These are phyloP conservation scores for Sarocladium strictum DNA, from an alignment of 2,329 filamentous ascomycete genomes.

Conservation along the genomic window DNA sequence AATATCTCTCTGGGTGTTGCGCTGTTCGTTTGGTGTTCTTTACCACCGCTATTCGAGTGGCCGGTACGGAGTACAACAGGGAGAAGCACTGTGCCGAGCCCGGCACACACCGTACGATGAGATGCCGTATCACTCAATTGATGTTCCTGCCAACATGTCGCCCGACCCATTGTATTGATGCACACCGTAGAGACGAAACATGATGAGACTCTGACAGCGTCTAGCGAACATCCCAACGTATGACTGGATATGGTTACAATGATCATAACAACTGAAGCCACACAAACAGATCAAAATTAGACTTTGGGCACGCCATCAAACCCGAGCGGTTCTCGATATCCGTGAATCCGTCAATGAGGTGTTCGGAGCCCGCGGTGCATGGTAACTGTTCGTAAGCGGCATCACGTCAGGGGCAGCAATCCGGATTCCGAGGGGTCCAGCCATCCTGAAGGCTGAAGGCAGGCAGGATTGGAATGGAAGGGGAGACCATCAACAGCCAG, in stretches of 20 bases:
- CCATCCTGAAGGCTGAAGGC: too few species aligned
- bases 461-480: neutral
- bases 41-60: too few species aligned
- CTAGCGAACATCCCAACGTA: neutral
- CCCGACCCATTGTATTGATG: neutral
- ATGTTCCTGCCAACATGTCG: too few species aligned
- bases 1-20: neutral
- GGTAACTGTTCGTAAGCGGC: neutral
- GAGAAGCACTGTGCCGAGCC: neutral
- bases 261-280: neutral
- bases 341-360: neutral
- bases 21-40: neutral
- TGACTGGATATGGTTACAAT: neutral
- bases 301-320: slow-evolving; percentile 1
- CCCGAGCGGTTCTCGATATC: neutral
- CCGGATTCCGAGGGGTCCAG: too few species aligned
- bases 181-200: neutral
- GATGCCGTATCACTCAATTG: neutral
- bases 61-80: neutral
- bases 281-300: neutral
- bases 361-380: neutral
- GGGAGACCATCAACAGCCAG: neutral
- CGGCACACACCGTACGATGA: slow-evolving; percentile 1
- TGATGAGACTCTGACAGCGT: neutral
- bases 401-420: neutral